Conservation (phyloP, 257 asterid species). For the Solanum medicagineum region DNA sequence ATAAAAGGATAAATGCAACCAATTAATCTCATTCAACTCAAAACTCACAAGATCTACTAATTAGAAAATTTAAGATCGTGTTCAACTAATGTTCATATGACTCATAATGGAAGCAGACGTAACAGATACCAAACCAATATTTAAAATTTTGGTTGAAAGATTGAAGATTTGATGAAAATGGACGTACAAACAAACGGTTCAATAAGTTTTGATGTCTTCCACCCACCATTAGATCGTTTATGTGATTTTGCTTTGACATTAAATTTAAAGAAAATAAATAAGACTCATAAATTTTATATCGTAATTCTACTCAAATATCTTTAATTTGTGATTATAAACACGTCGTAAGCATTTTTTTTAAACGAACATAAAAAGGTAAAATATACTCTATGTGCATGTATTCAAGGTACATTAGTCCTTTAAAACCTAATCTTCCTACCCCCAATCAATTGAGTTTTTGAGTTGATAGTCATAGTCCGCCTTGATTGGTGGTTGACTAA, state of each 20-base stretch:
- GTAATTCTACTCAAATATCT: too few relatives aligned
- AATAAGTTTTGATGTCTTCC: background rate
- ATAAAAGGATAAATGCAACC: too few relatives aligned
- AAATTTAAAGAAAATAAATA: background rate
- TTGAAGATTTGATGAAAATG: background rate
- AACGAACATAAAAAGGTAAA: too few relatives aligned
- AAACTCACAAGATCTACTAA: too few relatives aligned
- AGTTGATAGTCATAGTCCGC: background rate
- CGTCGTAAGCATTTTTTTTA: too few relatives aligned
- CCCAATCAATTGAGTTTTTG: background rate
- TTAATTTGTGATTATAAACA: too few relatives aligned
- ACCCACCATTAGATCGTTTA: background rate
- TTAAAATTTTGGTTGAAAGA: background rate
- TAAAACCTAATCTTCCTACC: too few relatives aligned
- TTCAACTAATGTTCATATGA: background rate
- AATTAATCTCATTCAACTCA: too few relatives aligned
- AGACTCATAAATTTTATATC: background rate
- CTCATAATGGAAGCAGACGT: background rate
- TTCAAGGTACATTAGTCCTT: too few relatives aligned
- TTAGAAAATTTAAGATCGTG: too few relatives aligned
- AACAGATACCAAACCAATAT: background rate
- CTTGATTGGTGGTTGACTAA: background rate
- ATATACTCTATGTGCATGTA: too few relatives aligned
- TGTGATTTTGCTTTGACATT: background rate
- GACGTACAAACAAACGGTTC: background rate